A percentile compares a stretch with the other conserved stretches of the same genome.
Evolutionary conservation across 495 filamentous ascomycete genomes (phyloP).

Genomic region (Penicillium silybi): DNA sequence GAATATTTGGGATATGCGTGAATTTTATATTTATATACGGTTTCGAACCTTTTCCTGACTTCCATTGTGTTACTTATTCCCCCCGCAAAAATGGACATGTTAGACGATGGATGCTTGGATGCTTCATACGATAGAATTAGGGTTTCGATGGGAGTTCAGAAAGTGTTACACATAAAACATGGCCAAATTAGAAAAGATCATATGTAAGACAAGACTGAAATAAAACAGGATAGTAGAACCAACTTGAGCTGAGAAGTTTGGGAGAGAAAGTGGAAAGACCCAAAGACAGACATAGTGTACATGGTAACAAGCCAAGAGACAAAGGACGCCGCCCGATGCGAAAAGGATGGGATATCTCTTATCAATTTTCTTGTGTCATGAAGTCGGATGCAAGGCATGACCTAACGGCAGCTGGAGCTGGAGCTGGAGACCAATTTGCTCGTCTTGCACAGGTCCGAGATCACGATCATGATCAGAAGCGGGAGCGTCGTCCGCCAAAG

Average conservation of each 20-base stretch:
- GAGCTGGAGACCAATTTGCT: neutral
- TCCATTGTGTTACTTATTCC: conserved; percentile 7
- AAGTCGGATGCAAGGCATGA: neutral
- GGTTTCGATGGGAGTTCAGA: neutral
- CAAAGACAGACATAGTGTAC: conserved; percentile 13
- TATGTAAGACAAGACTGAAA: neutral
- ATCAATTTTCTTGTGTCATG: conserved; percentile 10
- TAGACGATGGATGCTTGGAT: neutral
- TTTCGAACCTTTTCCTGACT: conserved; percentile 1
- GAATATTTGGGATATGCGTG: conserved; percentile 9
- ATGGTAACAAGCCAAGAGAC: conserved; percentile 12
- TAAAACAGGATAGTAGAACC: conserved; percentile 6
- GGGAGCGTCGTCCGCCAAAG: neutral
- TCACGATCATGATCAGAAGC: conserved; percentile 1
- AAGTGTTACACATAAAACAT: neutral
- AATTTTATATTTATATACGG: conserved; percentile 10
- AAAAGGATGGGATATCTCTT: conserved; percentile 18
- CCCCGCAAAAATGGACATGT: conserved; percentile 1
- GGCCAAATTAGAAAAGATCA: neutral
- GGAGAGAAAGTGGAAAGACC: neutral
- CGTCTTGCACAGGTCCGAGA: neutral
- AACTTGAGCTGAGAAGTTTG: conserved; percentile 27
- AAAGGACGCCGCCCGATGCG: conserved; percentile 29
- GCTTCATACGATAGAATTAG: neutral
- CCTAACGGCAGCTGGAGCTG: neutral